phyloP scores from a whole-genome alignment of 2,329 filamentous ascomycete genomes.

The Aspergillus quadricinctus region DNA sequence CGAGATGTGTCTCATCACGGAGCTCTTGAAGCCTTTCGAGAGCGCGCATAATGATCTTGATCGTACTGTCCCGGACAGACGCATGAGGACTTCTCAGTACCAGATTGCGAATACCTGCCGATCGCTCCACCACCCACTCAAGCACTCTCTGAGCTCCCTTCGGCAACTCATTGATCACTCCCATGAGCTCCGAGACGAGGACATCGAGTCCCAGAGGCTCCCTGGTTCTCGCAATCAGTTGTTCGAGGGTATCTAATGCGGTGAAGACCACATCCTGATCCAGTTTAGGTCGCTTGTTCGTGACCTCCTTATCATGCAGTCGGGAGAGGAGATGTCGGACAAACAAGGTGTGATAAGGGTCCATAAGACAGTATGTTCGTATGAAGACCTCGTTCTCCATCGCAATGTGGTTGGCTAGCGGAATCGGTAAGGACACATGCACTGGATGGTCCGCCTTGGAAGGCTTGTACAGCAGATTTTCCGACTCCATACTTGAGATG shows the following conservation, averaged over 20 bases:
- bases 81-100: slow-evolving; percentile 58
- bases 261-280: slow-evolving; percentile 43
- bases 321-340: slow-evolving; percentile 59
- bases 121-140: slow-evolving; percentile 56
- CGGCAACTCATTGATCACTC: slow-evolving; percentile 48
- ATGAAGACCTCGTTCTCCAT: slow-evolving; percentile 70
- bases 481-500: slow-evolving; percentile 57
- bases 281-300: slow-evolving; percentile 44
- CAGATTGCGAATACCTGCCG: slow-evolving; percentile 59
- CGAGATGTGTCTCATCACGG: slow-evolving; percentile 22
- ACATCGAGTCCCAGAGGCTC: slow-evolving; percentile 60
- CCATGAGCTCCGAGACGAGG: slow-evolving; percentile 51
- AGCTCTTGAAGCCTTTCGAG: slow-evolving; percentile 51
- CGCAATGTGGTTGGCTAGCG: slow-evolving; percentile 55
- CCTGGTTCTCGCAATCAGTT: slow-evolving; percentile 68
- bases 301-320: slow-evolving; percentile 48
- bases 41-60: slow-evolving; percentile 50
- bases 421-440: slow-evolving; percentile 43
- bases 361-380: slow-evolving; percentile 73
- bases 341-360: slow-evolving; percentile 66
- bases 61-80: slow-evolving; percentile 51
- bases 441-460: slow-evolving; percentile 47
- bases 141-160: slow-evolving; percentile 58
- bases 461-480: slow-evolving; percentile 47
- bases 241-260: slow-evolving; percentile 62